Conservation (phyloP, 371 early-diverging fungal species). For the Apophysomyces variabilis region DNA sequence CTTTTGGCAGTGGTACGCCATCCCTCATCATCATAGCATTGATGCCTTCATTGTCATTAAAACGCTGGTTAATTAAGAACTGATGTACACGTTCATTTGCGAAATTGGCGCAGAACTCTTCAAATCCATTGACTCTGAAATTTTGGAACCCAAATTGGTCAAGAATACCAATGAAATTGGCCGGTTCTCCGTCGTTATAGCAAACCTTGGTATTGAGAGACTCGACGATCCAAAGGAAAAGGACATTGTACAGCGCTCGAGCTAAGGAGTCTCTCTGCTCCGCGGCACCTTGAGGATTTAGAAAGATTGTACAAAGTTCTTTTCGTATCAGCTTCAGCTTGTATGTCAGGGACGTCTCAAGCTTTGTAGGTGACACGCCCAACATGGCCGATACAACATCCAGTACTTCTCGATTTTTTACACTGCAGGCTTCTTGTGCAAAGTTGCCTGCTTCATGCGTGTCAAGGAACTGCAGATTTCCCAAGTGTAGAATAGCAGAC, state of each 20-base stretch:
- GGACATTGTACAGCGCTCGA: constrained; percentile 40
- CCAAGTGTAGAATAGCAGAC: constrained; percentile 81
- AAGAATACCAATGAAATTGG: constrained; percentile 78
- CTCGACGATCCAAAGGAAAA: constrained; percentile 54
- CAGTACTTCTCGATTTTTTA: constrained; percentile 69
- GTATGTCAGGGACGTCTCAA: constrained; percentile 63
- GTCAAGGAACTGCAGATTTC: constrained; percentile 64
- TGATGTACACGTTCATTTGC: constrained; percentile 86
- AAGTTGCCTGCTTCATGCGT: constrained; percentile 30
- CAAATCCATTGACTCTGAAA: constrained; percentile 57
- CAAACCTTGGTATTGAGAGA: constrained; percentile 48
- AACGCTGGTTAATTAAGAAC: constrained; percentile 70
- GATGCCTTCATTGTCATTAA: constrained; percentile 50
- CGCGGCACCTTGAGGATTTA: constrained; percentile 59
- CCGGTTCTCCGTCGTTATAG: constrained; percentile 53
- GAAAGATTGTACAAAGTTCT: constrained; percentile 66
- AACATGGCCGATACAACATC: constrained; percentile 80
- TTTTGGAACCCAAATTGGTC: constrained; percentile 73
- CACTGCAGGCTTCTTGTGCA: constrained; percentile 62
- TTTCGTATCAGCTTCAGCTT: constrained; percentile 51
- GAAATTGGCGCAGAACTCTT: constrained; percentile 81
- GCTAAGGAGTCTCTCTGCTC: constrained; percentile 51
- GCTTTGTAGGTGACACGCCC: constrained; percentile 73
- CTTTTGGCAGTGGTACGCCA: constrained; percentile 52
- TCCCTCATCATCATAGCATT: constrained; percentile 51